phyloP scores from a whole-genome alignment of 1,139 yeast genomes.

The Yamadazyma aaseri region DNA sequence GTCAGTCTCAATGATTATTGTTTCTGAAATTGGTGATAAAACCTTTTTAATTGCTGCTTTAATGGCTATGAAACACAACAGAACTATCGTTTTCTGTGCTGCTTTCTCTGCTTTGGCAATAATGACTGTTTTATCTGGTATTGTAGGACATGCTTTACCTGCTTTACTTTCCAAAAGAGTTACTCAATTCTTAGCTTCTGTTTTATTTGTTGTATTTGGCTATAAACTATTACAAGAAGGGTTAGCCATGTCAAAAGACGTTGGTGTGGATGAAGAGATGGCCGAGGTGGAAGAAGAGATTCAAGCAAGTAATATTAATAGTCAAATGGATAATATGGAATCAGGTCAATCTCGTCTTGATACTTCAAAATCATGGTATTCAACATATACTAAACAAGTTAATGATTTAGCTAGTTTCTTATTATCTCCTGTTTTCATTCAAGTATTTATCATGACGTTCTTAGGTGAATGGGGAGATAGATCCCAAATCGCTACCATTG shows the following conservation, averaged over 20 bases:
- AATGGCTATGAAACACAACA: constrained; percentile 94
- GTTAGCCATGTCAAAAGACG: constrained; percentile 69
- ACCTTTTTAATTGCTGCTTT: constrained; percentile 94
- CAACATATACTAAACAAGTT: constrained; percentile 31
- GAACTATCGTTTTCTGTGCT: constrained; percentile 79
- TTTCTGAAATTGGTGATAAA: constrained; percentile 95
- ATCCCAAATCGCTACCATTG: constrained; percentile 96
- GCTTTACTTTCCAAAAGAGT: constrained; percentile 73
- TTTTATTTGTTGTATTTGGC: constrained; percentile 82
- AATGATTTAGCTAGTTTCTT: constrained; percentile 58
- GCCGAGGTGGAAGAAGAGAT: constrained; percentile 97
- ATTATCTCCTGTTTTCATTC: constrained; percentile 89
- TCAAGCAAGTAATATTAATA: constrained; percentile 58
- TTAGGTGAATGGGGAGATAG: constrained; percentile 99
- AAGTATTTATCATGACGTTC: constrained; percentile 93
- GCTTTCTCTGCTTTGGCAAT: constrained; percentile 84
- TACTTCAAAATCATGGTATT: constrained; percentile 23
- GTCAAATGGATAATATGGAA: constrained; percentile 55
- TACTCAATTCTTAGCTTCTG: constrained; percentile 80
- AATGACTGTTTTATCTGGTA: constrained; percentile 89
- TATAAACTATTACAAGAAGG: constrained; percentile 77
- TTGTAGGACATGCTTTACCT: constrained; percentile 91
- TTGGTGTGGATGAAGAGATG: constrained; percentile 91
- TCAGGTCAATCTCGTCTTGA: constrained; percentile 34
- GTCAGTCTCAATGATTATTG: constrained; percentile 82